These are phyloP conservation scores for Tilletia setariae DNA, from an alignment of 1,284 basidiomycete genomes.

Conservation along the genomic window DNA sequence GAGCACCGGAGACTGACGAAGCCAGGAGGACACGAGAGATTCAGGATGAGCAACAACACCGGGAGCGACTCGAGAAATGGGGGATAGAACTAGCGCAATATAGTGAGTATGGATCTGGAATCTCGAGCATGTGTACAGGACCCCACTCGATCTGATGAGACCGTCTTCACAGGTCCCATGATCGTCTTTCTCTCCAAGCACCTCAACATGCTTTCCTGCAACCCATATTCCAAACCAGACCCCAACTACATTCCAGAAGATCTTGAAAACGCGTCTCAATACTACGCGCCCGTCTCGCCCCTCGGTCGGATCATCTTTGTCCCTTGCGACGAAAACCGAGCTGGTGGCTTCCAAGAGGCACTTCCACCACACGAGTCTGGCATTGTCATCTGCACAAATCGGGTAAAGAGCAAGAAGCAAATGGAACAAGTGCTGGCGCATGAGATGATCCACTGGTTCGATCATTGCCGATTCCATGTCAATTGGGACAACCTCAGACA, in stretches of 20 bases:
- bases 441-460: constrained; percentile 93
- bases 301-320: constrained; percentile 41
- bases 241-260: not conserved
- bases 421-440: constrained; percentile 91
- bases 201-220: constrained; percentile 43
- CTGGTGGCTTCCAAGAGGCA: constrained; percentile 48
- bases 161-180: constrained; percentile 38
- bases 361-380: constrained; percentile 30
- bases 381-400: constrained; percentile 48
- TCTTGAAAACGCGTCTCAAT: not conserved
- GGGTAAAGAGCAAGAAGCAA: constrained; percentile 69
- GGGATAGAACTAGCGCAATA: constrained; percentile 43
- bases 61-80: constrained; percentile 46
- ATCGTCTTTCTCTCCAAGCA: constrained; percentile 53
- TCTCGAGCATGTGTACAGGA: not conserved
- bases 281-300: constrained; percentile 2
- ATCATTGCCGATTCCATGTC: constrained; percentile 88
- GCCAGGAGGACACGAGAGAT: constrained; percentile 23
- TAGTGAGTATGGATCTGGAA: constrained; percentile 22
- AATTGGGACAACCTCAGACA: constrained; percentile 86
- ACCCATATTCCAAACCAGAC: constrained; percentile 26
- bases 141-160: not conserved
- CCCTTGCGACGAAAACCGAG: constrained; percentile 37
- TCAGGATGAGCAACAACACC: constrained; percentile 24
- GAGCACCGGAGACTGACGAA: too few species aligned